A percentile compares a stretch with the other conserved stretches of the same genome.
phyloP scores from a whole-genome alignment of 306 rosid species.

The Fragaria vesca region DNA sequence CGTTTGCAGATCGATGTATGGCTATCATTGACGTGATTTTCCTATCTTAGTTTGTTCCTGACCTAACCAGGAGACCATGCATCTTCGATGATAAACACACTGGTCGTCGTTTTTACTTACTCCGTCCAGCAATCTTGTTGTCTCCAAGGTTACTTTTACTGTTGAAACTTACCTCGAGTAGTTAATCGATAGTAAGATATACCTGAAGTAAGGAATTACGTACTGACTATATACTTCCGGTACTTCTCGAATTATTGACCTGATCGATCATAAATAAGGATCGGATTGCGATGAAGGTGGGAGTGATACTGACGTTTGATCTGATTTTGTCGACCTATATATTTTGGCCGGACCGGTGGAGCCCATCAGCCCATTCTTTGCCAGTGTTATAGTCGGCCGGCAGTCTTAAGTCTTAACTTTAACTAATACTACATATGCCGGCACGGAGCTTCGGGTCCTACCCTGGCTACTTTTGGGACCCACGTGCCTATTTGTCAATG shows the following conservation, averaged over 20 bases:
- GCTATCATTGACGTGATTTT: background rate
- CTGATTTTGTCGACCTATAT: conserved; percentile 7
- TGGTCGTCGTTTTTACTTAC: background rate
- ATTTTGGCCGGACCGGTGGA: conserved; percentile 27
- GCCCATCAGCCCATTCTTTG: conserved; percentile 23
- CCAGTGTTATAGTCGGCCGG: conserved; percentile 43
- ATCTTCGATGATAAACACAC: background rate
- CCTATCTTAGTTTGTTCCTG: background rate
- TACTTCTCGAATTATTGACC: background rate
- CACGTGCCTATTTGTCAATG: conserved; percentile 7
- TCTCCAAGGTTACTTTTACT: background rate
- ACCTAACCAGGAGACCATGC: background rate
- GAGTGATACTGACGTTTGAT: background rate
- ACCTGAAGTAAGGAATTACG: background rate
- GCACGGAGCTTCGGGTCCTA: conserved; percentile 36
- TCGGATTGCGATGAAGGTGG: background rate
- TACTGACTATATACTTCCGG: background rate
- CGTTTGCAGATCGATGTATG: background rate
- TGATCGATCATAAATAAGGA: background rate
- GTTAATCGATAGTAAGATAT: background rate
- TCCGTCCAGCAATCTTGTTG: background rate
- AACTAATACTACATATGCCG: conserved; percentile 36
- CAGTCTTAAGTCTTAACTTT: conserved; percentile 13
- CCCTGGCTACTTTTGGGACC: conserved; percentile 11
- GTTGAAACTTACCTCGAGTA: background rate